These are phyloP conservation scores for Bryoerythrophyllum caledonicum DNA, from an alignment of 225 moss, liverwort and hornwort genomes.

Conservation along the genomic window DNA sequence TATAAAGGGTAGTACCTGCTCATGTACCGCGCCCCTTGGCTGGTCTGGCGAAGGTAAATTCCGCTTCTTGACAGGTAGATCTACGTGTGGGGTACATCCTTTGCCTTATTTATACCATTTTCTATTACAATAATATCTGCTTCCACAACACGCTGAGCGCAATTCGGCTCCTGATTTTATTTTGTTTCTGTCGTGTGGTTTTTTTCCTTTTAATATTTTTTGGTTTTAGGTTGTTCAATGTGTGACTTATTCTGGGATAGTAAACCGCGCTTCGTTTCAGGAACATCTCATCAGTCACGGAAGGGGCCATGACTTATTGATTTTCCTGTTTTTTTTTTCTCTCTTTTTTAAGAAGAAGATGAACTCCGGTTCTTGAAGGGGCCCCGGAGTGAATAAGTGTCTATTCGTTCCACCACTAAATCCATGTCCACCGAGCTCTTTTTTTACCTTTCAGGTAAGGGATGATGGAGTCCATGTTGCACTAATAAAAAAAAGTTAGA, in stretches of 20 bases:
- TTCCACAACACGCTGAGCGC: constrained; percentile 5
- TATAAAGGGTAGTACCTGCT: constrained; percentile 4
- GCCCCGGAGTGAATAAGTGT: too few relatives aligned
- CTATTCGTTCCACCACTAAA: too few relatives aligned
- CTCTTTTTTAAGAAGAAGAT: too few relatives aligned
- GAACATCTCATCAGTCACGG: not conserved
- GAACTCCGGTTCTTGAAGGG: too few relatives aligned
- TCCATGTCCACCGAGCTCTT: too few relatives aligned
- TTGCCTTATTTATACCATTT: not conserved
- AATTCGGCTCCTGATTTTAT: not conserved
- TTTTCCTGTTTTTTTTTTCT: not conserved
- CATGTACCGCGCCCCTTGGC: too few relatives aligned
- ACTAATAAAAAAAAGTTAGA: not conserved
- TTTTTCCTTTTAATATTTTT: not conserved
- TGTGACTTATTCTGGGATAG: not conserved
- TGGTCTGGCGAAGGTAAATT: too few relatives aligned
- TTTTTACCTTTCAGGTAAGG: not conserved
- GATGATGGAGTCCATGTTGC: not conserved
- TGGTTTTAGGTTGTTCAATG: not conserved
- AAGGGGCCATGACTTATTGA: not conserved
- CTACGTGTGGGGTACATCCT: too few relatives aligned
- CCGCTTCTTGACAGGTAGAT: too few relatives aligned
- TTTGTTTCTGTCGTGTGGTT: not conserved
- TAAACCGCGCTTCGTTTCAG: not conserved
- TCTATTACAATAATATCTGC: not conserved